A percentile compares a stretch with the other conserved stretches of the same genome.
Evolutionary conservation across 306 rosid genomes (phyloP).

Genomic region (Dicorynia guianensis): DNA sequence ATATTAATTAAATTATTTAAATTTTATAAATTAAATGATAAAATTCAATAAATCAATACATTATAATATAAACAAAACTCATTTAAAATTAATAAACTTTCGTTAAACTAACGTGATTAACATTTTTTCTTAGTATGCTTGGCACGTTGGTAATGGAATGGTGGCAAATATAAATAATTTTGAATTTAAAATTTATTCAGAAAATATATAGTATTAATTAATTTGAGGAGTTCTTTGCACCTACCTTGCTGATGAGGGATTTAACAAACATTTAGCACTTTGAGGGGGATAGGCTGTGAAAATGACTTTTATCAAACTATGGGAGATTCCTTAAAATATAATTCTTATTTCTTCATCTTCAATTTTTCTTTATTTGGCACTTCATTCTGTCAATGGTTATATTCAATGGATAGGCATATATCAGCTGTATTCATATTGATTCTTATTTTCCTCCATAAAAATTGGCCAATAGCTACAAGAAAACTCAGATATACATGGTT

Average conservation of each 20-base stretch:
- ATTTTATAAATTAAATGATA: no score
- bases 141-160: background rate
- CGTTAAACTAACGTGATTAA: no score
- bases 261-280: constrained; percentile 32
- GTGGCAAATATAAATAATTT: background rate
- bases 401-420: constrained; percentile 36
- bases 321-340: constrained; percentile 44
- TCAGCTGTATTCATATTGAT: constrained; percentile 35
- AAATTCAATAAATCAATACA: no score
- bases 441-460: background rate
- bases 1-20: no score
- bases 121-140: no score
- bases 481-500: background rate
- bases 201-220: no score
- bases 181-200: no score
- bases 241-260: constrained; percentile 34
- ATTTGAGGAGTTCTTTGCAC: background rate
- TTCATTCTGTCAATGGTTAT: constrained; percentile 16
- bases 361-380: constrained; percentile 39
- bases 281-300: constrained; percentile 42
- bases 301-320: constrained; percentile 43
- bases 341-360: constrained; percentile 42
- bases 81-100: no score
- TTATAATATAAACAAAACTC: no score
- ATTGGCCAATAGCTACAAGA: no score